A percentile compares a stretch with the other conserved stretches of the same genome.
Evolutionary conservation across 306 rosid genomes (phyloP).

Genomic region (cucumber (Cucumis sativus)): DNA sequence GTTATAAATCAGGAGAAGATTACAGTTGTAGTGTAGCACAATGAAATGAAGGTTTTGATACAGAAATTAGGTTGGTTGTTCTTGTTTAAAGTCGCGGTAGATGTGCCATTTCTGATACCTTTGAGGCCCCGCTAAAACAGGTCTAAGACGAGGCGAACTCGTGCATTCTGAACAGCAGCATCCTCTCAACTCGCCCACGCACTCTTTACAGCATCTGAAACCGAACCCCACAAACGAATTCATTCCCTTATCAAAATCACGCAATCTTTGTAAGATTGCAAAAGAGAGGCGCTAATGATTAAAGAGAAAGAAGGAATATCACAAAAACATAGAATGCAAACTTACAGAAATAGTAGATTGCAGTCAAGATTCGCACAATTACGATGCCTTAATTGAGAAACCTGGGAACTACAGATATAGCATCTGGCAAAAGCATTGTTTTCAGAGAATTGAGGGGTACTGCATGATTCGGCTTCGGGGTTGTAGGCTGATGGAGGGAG

Average conservation of each 20-base stretch:
- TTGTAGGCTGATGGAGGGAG: constrained; percentile 54
- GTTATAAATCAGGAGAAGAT: neutral
- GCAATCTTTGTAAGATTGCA: neutral
- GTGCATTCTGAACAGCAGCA: constrained; percentile 72
- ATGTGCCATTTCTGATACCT: constrained; percentile 77
- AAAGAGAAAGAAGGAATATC: neutral
- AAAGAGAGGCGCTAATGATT: neutral
- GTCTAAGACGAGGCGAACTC: constrained; percentile 68
- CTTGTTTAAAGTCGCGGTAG: constrained; percentile 44
- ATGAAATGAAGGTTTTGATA: neutral
- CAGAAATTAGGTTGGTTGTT: neutral
- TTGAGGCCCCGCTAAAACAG: constrained; percentile 44
- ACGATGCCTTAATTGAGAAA: constrained; percentile 66
- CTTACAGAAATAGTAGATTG: constrained; percentile 83
- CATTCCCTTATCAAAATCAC: neutral
- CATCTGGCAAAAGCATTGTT: constrained; percentile 59
- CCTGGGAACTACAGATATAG: constrained; percentile 45
- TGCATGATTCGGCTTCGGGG: constrained; percentile 30
- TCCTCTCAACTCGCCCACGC: constrained; percentile 53
- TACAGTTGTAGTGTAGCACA: neutral
- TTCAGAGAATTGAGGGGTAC: constrained; percentile 14
- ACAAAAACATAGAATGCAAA: neutral
- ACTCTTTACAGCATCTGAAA: constrained; percentile 59
- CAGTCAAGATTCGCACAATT: constrained; percentile 94
- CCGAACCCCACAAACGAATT: neutral